Evolutionary conservation across 805 yeast species (phyloP).

Genomic region (Nakazawaea wickerhamii): DNA sequence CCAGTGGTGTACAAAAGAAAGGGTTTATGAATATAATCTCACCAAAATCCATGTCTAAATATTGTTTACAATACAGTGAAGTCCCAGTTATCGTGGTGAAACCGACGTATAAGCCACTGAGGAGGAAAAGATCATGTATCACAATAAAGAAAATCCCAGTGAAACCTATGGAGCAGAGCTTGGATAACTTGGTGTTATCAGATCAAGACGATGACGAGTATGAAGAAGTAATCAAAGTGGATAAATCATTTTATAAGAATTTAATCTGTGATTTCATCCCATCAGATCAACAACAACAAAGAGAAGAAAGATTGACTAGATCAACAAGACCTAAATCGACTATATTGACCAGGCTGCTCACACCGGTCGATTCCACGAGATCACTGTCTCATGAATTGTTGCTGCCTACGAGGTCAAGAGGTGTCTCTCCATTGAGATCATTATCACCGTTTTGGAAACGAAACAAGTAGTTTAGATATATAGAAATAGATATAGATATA

Average conservation of each 20-base stretch:
- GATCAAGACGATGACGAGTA: slow-evolving; percentile 1
- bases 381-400: slow-evolving; percentile 1
- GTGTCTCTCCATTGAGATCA: slow-evolving; percentile 25
- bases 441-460: slow-evolving; percentile 26
- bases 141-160: not conserved
- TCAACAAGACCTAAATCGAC: slow-evolving; percentile 1
- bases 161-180: not conserved
- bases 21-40: slow-evolving; percentile 33
- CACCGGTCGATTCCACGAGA: slow-evolving; percentile 3
- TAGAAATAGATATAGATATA: not conserved
- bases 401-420: slow-evolving; percentile 16
- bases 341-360: slow-evolving; percentile 4
- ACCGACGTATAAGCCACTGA: slow-evolving; percentile 26
- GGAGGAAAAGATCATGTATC: slow-evolving; percentile 4
- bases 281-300: not conserved
- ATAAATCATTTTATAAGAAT: slow-evolving; percentile 6
- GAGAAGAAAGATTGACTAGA: slow-evolving; percentile 7
- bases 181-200: slow-evolving; percentile 6
- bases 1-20: slow-evolving; percentile 32
- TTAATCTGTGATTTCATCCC: slow-evolving; percentile 1
- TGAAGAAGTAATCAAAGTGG: slow-evolving; percentile 6
- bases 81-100: slow-evolving; percentile 43
- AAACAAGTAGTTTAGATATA: slow-evolving; percentile 14
- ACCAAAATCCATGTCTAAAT: slow-evolving; percentile 42
- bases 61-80: slow-evolving; percentile 39